phyloP scores from a whole-genome alignment of 2,329 filamentous ascomycete species.

The Basipetospora sp. region DNA sequence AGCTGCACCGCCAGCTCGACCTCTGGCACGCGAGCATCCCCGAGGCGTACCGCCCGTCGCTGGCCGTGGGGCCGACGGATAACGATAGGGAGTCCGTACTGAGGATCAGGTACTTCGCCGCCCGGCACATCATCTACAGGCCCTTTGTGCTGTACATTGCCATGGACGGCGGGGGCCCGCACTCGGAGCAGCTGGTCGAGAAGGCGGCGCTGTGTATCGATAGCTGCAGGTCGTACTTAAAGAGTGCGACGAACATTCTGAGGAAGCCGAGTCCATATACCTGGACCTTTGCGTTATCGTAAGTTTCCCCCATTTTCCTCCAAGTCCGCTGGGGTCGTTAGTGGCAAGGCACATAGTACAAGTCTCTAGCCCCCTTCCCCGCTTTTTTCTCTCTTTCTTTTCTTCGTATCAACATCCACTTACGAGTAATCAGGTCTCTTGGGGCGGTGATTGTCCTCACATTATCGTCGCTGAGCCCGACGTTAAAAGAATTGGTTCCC shows the following conservation, averaged over 20 bases:
- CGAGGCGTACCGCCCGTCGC: constrained; percentile 14
- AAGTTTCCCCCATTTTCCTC: no score
- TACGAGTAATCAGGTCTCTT: constrained; percentile 14
- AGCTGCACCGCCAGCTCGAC: constrained; percentile 17
- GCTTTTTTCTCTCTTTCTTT: neutral
- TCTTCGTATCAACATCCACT: neutral
- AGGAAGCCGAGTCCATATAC: constrained; percentile 18
- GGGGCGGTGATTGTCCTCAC: constrained; percentile 19
- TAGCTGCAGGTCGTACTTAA: constrained; percentile 17
- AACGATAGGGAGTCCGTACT: constrained; percentile 15
- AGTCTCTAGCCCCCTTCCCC: no score
- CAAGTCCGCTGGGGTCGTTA: no score
- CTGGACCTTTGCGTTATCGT: constrained; percentile 21
- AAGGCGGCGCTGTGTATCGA: constrained; percentile 18
- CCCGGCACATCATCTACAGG: constrained; percentile 19
- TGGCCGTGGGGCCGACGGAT: constrained; percentile 11
- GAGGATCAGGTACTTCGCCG: constrained; percentile 19
- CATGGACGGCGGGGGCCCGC: constrained; percentile 8
- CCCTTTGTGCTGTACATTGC: constrained; percentile 19
- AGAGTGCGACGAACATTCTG: constrained; percentile 15
- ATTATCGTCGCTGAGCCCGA: constrained; percentile 15
- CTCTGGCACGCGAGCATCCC: constrained; percentile 19
- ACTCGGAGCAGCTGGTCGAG: constrained; percentile 13
- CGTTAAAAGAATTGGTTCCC: constrained; percentile 14
- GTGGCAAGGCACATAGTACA: no score